Conservation (phyloP, 1,284 basidiomycete species). For the Malassezia japonica region DNA sequence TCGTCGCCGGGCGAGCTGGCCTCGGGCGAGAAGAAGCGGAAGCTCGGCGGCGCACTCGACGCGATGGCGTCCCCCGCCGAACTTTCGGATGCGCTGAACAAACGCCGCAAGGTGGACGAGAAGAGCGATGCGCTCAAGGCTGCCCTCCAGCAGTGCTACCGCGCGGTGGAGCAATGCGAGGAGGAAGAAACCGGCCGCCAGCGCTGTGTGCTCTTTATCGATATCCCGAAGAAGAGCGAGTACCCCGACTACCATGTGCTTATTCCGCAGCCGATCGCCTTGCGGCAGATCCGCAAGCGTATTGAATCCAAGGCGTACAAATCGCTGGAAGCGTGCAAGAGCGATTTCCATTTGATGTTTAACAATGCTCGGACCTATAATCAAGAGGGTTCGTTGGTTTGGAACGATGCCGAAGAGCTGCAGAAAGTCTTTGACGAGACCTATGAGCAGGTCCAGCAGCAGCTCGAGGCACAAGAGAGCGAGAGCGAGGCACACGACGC, state of each 20-base stretch:
- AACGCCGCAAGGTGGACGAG: constrained; percentile 63
- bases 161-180: constrained; percentile 65
- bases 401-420: constrained; percentile 62
- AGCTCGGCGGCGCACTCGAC: constrained; percentile 8
- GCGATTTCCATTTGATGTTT: constrained; percentile 82
- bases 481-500: constrained; percentile 16
- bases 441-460: constrained; percentile 29
- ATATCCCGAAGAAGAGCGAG: constrained; percentile 54
- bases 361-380: constrained; percentile 64
- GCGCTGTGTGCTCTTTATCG: constrained; percentile 46
- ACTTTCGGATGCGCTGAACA: constrained; percentile 36
- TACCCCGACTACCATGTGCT: constrained; percentile 72
- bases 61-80: constrained; percentile 29
- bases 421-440: constrained; percentile 38
- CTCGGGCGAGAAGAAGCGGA: constrained; percentile 31
- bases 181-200: constrained; percentile 56
- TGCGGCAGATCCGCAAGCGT: constrained; percentile 77
- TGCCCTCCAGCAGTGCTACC: constrained; percentile 68
- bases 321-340: constrained; percentile 62
- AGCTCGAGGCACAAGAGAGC: constrained; percentile 21
- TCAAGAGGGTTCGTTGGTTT: constrained; percentile 71
- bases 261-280: constrained; percentile 67
- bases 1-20: constrained; percentile 12
- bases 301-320: constrained; percentile 66
- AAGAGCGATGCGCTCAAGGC: constrained; percentile 62